phyloP scores from a whole-genome alignment of 345 rosid species.

The Litchi chinensis region DNA sequence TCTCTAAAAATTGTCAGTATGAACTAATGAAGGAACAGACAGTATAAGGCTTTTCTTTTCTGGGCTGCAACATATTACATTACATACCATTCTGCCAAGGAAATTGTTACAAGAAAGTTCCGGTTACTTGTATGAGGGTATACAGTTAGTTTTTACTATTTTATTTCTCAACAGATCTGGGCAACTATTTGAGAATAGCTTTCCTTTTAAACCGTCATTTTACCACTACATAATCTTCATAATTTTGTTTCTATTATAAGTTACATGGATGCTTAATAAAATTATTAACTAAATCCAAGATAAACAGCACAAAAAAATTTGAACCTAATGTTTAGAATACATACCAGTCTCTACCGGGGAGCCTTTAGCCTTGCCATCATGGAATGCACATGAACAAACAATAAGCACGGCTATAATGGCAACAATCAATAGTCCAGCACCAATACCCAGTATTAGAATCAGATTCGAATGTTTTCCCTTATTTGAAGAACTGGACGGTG shows the following conservation, averaged over 20 bases:
- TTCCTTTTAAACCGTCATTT: background rate
- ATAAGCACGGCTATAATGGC: conserved; percentile 59
- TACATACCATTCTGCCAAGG: background rate
- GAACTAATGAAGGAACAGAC: background rate
- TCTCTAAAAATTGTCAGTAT: background rate
- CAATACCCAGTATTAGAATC: conserved; percentile 64
- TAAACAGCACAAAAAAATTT: conserved; percentile 10
- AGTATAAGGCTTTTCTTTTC: background rate
- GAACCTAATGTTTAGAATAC: conserved; percentile 32
- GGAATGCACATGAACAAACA: conserved; percentile 63
- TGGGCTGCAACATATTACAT: background rate
- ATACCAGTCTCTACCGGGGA: conserved; percentile 59
- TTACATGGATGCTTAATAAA: background rate
- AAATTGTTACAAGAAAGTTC: background rate
- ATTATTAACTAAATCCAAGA: background rate
- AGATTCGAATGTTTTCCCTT: conserved; percentile 59
- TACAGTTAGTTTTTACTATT: background rate
- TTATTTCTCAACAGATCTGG: conserved; percentile 4
- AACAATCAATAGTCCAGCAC: conserved; percentile 59
- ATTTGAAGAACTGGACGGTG: conserved; percentile 41
- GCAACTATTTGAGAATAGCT: background rate
- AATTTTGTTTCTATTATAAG: background rate
- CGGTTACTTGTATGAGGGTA: background rate
- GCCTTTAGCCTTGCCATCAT: conserved; percentile 52
- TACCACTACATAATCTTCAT: background rate